These are phyloP conservation scores for Chrysosporium keratinophilum DNA, from an alignment of 2,329 filamentous ascomycete species.

Conservation along the genomic window DNA sequence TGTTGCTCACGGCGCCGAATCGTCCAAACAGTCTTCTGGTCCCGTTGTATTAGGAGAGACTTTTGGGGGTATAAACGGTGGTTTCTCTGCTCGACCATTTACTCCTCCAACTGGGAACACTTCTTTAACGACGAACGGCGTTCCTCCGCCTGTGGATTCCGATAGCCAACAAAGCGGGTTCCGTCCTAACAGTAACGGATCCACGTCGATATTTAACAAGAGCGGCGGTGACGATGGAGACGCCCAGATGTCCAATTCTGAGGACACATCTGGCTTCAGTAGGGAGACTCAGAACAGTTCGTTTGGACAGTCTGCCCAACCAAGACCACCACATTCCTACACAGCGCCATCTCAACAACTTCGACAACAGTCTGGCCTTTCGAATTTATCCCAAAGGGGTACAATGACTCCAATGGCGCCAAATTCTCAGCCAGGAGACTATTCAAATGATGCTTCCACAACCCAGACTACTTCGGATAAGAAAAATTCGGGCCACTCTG, in stretches of 20 bases:
- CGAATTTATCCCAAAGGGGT: conserved; percentile 40
- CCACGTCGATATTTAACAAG: conserved; percentile 30
- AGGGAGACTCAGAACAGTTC: conserved; percentile 41
- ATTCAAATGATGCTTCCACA: conserved; percentile 78
- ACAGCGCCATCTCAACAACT: conserved; percentile 40
- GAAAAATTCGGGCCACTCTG: conserved; percentile 64
- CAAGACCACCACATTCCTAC: conserved; percentile 37
- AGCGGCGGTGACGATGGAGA: conserved; percentile 38
- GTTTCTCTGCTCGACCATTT: conserved; percentile 38
- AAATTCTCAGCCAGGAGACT: conserved; percentile 50
- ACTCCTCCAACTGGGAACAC: conserved; percentile 42
- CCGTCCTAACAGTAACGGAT: conserved; percentile 47
- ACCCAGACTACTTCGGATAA: conserved; percentile 74
- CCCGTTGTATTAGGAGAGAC: conserved; percentile 55
- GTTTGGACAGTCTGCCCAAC: conserved; percentile 43
- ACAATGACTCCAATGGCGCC: conserved; percentile 50
- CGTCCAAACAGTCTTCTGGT: conserved; percentile 36
- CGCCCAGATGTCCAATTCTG: conserved; percentile 50
- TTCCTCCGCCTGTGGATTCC: conserved; percentile 36
- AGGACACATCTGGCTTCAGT: conserved; percentile 33
- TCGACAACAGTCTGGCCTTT: conserved; percentile 37
- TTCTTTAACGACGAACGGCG: conserved; percentile 50
- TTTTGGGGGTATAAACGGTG: conserved; percentile 45
- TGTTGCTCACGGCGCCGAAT: conserved; percentile 43
- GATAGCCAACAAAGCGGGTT: conserved; percentile 27